phyloP scores from a whole-genome alignment of 345 rosid species.

The Reutealis trisperma region DNA sequence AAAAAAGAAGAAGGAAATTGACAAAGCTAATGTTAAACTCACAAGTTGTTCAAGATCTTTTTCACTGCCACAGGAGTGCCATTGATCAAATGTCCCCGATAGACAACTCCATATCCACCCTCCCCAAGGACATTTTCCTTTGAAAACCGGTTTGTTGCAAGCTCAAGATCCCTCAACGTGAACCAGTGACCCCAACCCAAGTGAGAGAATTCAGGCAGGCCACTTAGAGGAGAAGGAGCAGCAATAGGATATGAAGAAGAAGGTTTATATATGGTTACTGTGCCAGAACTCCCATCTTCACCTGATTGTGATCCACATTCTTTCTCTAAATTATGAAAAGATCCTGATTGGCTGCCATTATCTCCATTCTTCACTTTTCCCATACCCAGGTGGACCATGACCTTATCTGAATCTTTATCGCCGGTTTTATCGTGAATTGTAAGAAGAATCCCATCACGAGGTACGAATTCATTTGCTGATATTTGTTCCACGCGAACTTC shows the following conservation, averaged over 20 bases:
- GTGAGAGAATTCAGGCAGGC: conserved; percentile 77
- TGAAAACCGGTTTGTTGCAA: conserved; percentile 70
- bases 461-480: conserved; percentile 59
- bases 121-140: conserved; percentile 76
- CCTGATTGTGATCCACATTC: conserved; percentile 76
- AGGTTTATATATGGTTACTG: conserved; percentile 46
- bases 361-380: conserved; percentile 65
- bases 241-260: conserved; percentile 69
- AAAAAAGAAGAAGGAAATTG: neutral
- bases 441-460: conserved; percentile 67
- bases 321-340: conserved; percentile 56
- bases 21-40: conserved; percentile 30
- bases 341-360: conserved; percentile 54
- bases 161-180: conserved; percentile 76
- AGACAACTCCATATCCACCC: conserved; percentile 84
- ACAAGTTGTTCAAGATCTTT: conserved; percentile 74
- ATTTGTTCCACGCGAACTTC: conserved; percentile 87
- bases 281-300: conserved; percentile 64
- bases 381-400: conserved; percentile 77
- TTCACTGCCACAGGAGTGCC: conserved; percentile 77
- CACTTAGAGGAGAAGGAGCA: conserved; percentile 69
- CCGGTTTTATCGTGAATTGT: conserved; percentile 67
- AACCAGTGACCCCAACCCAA: conserved; percentile 95
- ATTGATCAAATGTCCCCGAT: conserved; percentile 64
- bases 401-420: conserved; percentile 74